Conservation (phyloP, 2,329 filamentous ascomycete species). For the Arthrobotrys conoides region DNA sequence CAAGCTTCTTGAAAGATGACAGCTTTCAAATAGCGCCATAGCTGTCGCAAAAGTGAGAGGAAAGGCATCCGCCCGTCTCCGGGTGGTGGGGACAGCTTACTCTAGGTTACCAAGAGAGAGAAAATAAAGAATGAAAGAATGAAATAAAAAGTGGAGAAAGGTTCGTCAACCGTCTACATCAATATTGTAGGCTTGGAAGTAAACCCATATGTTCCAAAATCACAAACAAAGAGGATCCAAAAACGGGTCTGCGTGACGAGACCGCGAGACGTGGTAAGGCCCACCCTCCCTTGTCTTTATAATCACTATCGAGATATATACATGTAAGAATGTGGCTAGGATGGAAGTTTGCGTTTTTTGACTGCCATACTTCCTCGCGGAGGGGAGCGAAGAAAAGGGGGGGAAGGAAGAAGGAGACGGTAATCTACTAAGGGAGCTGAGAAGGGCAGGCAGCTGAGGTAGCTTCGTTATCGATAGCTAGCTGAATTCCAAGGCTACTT, state of each 20-base stretch:
- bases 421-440: slow-evolving; percentile 6
- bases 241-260: slow-evolving; percentile 57
- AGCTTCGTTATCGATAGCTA: slow-evolving; percentile 48
- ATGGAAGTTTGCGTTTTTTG: slow-evolving; percentile 23
- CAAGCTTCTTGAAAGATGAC: slow-evolving; percentile 19
- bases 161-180: slow-evolving; percentile 11
- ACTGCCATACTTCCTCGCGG: slow-evolving; percentile 10
- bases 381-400: neutral
- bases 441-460: neutral
- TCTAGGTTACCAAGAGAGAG: neutral
- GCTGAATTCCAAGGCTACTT: slow-evolving; percentile 24
- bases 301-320: too few species aligned
- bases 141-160: slow-evolving; percentile 12
- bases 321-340: neutral
- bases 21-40: slow-evolving; percentile 16
- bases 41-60: slow-evolving; percentile 12
- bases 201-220: slow-evolving; percentile 10
- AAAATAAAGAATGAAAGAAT: neutral
- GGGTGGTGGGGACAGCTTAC: slow-evolving; percentile 20
- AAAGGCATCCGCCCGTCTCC: slow-evolving; percentile 40
- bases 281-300: slow-evolving; percentile 25
- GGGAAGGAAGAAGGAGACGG: neutral
- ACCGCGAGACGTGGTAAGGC: slow-evolving; percentile 55
- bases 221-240: slow-evolving; percentile 37
- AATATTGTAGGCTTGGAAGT: slow-evolving; percentile 24